phyloP scores from a whole-genome alignment of 768 basidiomycete species.

The Lactarius trivialis region DNA sequence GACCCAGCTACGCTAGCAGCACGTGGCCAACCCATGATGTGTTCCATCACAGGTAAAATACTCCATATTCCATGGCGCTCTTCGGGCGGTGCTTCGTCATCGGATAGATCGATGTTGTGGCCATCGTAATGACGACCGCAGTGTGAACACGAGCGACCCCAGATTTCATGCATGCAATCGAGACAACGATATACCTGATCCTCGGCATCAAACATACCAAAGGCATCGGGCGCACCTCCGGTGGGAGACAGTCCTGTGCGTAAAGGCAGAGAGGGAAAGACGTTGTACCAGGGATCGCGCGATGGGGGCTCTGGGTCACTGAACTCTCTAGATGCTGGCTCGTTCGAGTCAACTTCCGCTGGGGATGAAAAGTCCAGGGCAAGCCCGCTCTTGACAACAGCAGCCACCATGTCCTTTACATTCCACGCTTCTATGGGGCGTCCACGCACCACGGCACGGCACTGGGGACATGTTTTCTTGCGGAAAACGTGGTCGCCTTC shows the following conservation, averaged over 20 bases:
- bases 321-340: constrained; percentile 27
- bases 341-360: constrained; percentile 17
- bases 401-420: constrained; percentile 41
- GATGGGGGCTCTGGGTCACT: constrained; percentile 26
- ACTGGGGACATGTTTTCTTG: constrained; percentile 42
- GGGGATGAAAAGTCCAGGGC: constrained; percentile 24
- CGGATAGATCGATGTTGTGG: constrained; percentile 31
- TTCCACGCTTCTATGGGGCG: constrained; percentile 44
- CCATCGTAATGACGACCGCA: constrained; percentile 58
- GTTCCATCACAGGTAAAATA: constrained; percentile 14
- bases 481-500: constrained; percentile 19
- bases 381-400: constrained; percentile 49
- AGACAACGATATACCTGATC: constrained; percentile 76
- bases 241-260: constrained; percentile 23
- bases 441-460: constrained; percentile 38
- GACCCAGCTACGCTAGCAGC: constrained; percentile 14
- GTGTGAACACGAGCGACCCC: constrained; percentile 54
- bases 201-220: constrained; percentile 66
- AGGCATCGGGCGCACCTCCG: constrained; percentile 28
- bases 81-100: constrained; percentile 19
- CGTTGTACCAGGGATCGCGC: constrained; percentile 60
- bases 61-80: constrained; percentile 29
- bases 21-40: constrained; percentile 8
- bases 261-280: constrained; percentile 39
- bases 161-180: constrained; percentile 75